Evolutionary conservation across 1,139 yeast species (phyloP), one percentile per base, ranked within the genome.

Genomic region (Yamadazyma dendronema): DNA sequence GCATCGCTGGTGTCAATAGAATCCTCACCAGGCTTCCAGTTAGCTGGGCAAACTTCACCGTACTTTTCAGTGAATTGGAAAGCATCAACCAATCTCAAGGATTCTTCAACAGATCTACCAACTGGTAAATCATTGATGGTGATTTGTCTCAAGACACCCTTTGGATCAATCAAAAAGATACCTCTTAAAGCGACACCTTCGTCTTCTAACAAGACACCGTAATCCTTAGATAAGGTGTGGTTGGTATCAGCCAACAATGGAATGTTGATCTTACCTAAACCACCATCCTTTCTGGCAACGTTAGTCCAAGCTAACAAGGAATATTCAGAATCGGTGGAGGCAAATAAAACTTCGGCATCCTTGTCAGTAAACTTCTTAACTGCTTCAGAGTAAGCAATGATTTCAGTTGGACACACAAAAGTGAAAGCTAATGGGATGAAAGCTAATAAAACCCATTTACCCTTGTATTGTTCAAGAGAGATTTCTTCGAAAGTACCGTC

Each of bases 381-480:
- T 53, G 96, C 96, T 56, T 90, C 96, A 48, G 96, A 86, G 84
- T 88, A 92, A 57, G 97, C 97, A 71, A 92, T 83, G 75, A 90
- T 89, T 77, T 90, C 97, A 52, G 97, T 92, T 66, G 97, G 98
- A 74, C 98, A 92, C 51, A 92, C 97, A 57, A 92, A 92, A 49
- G 98, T 92, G 89, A 92, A 92, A 40, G 97, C 97, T 79, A 90
- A 77, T 70, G 98, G 98, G 67, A 92, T 84, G 76, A 92, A 92
- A 50, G 95, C 97, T 60, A 92, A 78, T 52, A 92, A 73, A 50
- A 92, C 96, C 96, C 97, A 92, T 74, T 92, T 87, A 62, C 97
- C 97, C 77, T 84, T 83, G 85, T 84, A 90, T 74, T 87, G 86
- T 59, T 89, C 97, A 57, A 92, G 81, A 44, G 96, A 77, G 57